Conservation (phyloP, 345 rosid species). For the Erucastrum elatum region DNA sequence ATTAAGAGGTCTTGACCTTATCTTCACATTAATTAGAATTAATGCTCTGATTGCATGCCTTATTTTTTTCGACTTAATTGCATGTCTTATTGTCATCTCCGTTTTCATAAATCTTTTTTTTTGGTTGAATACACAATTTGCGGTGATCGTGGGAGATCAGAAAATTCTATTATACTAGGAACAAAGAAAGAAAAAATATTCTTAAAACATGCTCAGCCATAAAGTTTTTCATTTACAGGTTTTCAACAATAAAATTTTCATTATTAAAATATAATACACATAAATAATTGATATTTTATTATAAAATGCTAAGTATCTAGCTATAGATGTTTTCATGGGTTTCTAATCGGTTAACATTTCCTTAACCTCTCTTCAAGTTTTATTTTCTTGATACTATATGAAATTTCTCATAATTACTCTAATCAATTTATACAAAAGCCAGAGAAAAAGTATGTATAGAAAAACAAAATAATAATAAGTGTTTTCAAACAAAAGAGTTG, state of each 20-base stretch:
- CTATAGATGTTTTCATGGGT: no score
- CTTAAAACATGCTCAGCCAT: neutral
- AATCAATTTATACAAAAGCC: neutral
- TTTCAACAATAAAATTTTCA: neutral
- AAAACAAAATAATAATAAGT: neutral
- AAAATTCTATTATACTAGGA: neutral
- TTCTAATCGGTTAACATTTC: neutral
- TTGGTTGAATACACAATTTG: neutral
- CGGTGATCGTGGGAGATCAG: neutral
- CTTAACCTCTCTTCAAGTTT: neutral
- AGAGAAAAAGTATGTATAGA: neutral
- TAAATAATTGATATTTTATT: no score
- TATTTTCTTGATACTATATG: neutral
- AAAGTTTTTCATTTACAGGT: neutral
- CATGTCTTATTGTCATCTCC: constrained; percentile 9
- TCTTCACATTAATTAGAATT: neutral
- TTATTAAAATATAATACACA: neutral
- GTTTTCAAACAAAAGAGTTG: neutral
- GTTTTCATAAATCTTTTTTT: neutral
- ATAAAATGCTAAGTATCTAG: no score
- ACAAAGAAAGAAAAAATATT: neutral
- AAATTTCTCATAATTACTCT: neutral
- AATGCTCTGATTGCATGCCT: neutral
- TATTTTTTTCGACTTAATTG: neutral
- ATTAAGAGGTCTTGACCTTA: neutral